Base-by-base conservation (phyloP, 2,329 filamentous ascomycete genomes). In the Fusarium decemcellulare region DNA sequence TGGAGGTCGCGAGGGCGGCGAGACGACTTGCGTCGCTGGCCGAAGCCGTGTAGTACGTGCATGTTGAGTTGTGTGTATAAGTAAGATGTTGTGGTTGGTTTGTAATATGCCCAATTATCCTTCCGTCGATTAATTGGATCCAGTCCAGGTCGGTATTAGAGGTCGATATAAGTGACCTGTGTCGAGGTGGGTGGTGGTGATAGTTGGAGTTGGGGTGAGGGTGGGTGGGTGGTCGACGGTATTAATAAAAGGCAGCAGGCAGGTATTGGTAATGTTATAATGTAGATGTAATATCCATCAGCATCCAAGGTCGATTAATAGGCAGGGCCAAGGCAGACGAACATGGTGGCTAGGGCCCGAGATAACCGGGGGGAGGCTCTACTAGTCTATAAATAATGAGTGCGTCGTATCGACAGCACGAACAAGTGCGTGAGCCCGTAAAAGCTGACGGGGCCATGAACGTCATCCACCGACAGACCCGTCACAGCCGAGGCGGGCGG, bases 31-130 rank as follows among this genome's bases (percentile, higher is more conserved):
- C 79, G 77, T 70, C 78, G 74, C 54, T 79, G 75, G 71, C 76
- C 73, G 72, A 81, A 79, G 71, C 79, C 74, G 67, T 77, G 76
- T 61, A 81, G 71, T 43, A 81, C 76, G 67, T 80, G 78, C 80
- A 81, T 81, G 37, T 34, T 76, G 59, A 59, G 30, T 27, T 63
- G 53, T 61, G 50, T 63, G 53, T 61, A 47, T 59, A 15, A 37
- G 36, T 54, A 16, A 29, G 15, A 57, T 59, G 48, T 47, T 50
- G 29, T 39, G n/a, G 32, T 57, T n/a, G 36, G 39, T 32, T 43
- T 39, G 54, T 32, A 23, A 44, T 50, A 55, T 63, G 36, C 43
- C 59, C 39, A 39, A 18, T 16, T 54, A 27, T 56, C 15, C 6
- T 62, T n/a, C 36, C 36, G 16, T 50, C 44, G 37, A 62, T 44